Evolutionary conservation across 768 basidiomycete genomes (phyloP), one percentile per base, ranked within the genome.

Genomic region (Holtermannia corniformis): DNA sequence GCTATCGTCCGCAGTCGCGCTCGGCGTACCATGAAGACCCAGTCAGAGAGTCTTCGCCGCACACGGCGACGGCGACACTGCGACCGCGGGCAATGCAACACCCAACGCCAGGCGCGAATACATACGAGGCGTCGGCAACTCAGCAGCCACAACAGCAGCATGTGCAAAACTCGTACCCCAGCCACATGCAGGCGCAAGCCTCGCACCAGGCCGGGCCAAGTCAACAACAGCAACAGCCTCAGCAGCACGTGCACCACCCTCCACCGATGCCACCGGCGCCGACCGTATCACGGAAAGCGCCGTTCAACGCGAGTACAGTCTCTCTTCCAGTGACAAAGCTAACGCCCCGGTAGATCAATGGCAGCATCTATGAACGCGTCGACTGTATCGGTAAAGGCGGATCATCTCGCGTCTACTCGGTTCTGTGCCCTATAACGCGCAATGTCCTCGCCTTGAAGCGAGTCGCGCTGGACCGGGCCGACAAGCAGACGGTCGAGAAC

Each of bases 341-440:
- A n/a, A n/a, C n/a, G n/a, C n/a, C n/a, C 42, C 41, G 14, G 12
- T 46, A 72, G 82, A 83, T 89, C 25, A 92, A 92, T 76, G 86
- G 82, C 69, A 85, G 82, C 62, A 72, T 78, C 0, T 96, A 96
- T 58, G 83, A 83, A 24, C 82, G 88, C 1, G 78, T 96, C 2
- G 87, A 90, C 66, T 77, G 87, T 74, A 83, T 97, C 50, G 93
- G 93, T 40, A 87, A 84, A 64, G 93, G 93, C 41, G 93, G 93
- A 0, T 85, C 90, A 7, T 95, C 91, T n/a, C 85, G 87, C 45
- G 93, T 99, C 40, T 99, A 84, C 71, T 85, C 89, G 21, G 91
- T 95, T 5, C 78, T 96, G 67, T 86, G 81, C 66, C 75, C 79
- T 40, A 75, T 79, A 44, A 86, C 80, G 27, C 64, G 65, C 61